Evolutionary conservation across 225 moss, liverwort and hornwort species (phyloP).

Genomic region (Neckera pumila): DNA sequence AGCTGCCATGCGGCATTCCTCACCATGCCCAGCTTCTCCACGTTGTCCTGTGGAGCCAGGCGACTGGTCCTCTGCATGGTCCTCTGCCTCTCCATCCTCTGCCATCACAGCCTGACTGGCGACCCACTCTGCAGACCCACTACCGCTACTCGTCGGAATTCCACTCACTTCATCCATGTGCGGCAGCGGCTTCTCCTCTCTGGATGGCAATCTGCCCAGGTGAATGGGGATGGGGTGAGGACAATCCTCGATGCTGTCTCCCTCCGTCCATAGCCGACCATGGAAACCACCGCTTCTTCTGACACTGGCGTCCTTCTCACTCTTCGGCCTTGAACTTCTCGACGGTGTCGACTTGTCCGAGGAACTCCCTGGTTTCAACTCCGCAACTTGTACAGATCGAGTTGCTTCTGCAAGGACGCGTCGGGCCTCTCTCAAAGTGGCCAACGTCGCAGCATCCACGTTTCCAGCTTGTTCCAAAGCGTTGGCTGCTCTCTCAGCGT

Average conservation of each 20-base stretch:
- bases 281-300: not conserved
- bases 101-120: not conserved
- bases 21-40: not conserved
- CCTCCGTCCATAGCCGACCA: constrained; percentile 8
- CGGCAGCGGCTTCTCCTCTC: not conserved
- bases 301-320: not conserved
- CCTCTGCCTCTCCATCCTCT: not conserved
- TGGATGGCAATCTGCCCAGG: not conserved
- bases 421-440: constrained; percentile 29
- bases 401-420: constrained; percentile 29
- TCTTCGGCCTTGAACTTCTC: not conserved
- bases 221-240: constrained; percentile 29
- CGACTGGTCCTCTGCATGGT: not conserved
- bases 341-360: not conserved
- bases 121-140: not conserved
- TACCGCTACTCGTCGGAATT: not conserved
- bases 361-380: not conserved
- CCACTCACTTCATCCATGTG: not conserved
- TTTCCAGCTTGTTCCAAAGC: constrained; percentile 27
- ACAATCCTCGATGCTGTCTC: constrained; percentile 13
- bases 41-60: not conserved
- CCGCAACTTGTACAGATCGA: constrained; percentile 23
- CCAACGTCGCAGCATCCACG: constrained; percentile 17
- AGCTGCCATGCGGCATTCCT: not conserved
- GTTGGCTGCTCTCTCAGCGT: constrained; percentile 38